These are phyloP conservation scores for Zelonia costaricensis DNA, from an alignment of 208 protist species.

Conservation along the genomic window DNA sequence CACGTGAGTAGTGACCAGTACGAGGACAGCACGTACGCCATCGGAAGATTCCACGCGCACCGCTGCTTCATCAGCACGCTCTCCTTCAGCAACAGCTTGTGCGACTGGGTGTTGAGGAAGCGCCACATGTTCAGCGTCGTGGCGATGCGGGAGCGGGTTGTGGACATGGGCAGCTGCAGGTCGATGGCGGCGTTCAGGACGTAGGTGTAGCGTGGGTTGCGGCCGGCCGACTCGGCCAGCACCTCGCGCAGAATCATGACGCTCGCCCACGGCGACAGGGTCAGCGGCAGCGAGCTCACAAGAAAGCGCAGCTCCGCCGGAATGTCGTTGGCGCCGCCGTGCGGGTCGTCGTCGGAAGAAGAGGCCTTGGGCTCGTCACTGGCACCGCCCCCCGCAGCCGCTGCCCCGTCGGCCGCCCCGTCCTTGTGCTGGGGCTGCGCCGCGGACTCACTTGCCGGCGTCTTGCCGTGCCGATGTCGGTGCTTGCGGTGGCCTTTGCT, in stretches of 20 bases:
- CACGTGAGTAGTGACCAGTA: constrained; percentile 90
- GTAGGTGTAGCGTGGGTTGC: constrained; percentile 88
- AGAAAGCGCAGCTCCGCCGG: constrained; percentile 85
- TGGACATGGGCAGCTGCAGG: constrained; percentile 87
- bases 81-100: constrained; percentile 80
- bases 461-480: not conserved
- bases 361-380: not conserved
- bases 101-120: constrained; percentile 82
- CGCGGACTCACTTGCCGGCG: not conserved
- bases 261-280: constrained; percentile 81
- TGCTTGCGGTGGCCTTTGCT: not conserved
- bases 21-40: constrained; percentile 86
- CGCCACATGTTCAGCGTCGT: constrained; percentile 90
- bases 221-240: constrained; percentile 78
- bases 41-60: constrained; percentile 78
- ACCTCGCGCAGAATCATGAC: constrained; percentile 90
- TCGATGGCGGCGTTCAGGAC: constrained; percentile 91
- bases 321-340: constrained; percentile 58
- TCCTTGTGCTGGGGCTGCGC: not conserved
- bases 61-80: constrained; percentile 78
- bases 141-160: constrained; percentile 85
- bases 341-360: constrained; percentile 31
- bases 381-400: not conserved
- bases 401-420: not conserved
- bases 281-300: constrained; percentile 82